Conservation (phyloP, 257 asterid species). For the Capsicum pubescens region DNA sequence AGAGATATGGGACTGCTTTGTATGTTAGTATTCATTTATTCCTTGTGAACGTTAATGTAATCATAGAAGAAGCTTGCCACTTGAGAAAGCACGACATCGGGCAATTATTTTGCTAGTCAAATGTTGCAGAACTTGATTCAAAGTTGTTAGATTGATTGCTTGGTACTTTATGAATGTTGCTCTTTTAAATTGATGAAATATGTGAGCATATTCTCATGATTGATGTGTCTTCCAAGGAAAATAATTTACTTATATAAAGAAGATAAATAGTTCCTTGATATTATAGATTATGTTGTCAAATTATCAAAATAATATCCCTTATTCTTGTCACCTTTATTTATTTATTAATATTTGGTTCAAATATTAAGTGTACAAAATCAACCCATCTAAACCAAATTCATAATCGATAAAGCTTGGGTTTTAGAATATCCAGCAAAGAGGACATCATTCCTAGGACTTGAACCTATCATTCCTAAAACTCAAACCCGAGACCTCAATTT, state of each 20-base stretch:
- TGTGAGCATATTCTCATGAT: neutral
- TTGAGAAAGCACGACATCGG: neutral
- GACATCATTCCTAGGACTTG: too few species aligned
- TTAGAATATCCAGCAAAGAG: neutral
- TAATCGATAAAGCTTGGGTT: neutral
- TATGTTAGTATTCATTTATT: constrained; percentile 1
- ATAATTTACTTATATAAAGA: neutral
- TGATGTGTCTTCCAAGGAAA: too few species aligned
- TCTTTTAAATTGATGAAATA: neutral
- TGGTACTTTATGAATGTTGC: neutral
- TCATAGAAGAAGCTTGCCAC: neutral
- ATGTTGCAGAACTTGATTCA: constrained; percentile 7
- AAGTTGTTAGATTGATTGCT: neutral
- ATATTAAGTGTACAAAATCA: neutral
- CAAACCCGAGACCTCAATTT: neutral
- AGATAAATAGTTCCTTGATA: neutral
- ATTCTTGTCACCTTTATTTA: neutral
- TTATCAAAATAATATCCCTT: neutral
- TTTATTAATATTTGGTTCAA: neutral
- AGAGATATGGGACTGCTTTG: neutral
- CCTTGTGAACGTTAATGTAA: neutral
- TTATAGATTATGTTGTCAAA: neutral
- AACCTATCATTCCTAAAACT: neutral
- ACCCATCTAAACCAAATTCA: neutral
- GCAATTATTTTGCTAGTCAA: neutral